These are phyloP conservation scores for Herpotrichia juniperi DNA, from an alignment of 2,329 filamentous ascomycete species.

Conservation along the genomic window DNA sequence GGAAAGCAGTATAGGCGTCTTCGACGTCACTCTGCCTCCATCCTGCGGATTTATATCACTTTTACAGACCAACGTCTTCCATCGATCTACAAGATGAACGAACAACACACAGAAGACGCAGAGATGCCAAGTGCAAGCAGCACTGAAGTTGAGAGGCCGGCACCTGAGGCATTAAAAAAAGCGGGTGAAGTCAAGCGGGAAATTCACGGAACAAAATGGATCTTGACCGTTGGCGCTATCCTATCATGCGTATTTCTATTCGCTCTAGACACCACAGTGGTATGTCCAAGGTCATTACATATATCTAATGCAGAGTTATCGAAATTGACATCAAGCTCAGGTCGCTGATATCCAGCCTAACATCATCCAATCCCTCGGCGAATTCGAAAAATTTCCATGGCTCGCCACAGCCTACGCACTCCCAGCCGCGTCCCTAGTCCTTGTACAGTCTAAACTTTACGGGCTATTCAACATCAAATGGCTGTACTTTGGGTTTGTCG, in stretches of 20 bases:
- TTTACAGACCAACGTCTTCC: not conserved
- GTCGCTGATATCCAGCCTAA: not conserved
- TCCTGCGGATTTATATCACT: not conserved
- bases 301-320: not conserved
- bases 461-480: not conserved
- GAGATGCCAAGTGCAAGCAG: not conserved
- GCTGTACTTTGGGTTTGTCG: not conserved
- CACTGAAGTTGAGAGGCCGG: not conserved
- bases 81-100: not conserved
- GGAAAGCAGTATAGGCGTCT: no score
- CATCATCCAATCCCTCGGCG: not conserved
- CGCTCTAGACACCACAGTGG: not conserved
- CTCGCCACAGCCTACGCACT: not conserved
- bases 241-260: constrained; percentile 1
- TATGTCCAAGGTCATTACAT: not conserved
- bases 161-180: not conserved
- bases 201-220: not conserved
- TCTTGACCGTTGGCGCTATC: not conserved
- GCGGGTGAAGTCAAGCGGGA: not conserved
- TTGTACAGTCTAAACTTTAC: not conserved
- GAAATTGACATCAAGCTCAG: not conserved
- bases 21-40: no score
- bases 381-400: not conserved
- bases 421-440: not conserved
- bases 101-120: not conserved